Evolutionary conservation across 1,284 basidiomycete genomes (phyloP).

Genomic region (Chiua sp.): DNA sequence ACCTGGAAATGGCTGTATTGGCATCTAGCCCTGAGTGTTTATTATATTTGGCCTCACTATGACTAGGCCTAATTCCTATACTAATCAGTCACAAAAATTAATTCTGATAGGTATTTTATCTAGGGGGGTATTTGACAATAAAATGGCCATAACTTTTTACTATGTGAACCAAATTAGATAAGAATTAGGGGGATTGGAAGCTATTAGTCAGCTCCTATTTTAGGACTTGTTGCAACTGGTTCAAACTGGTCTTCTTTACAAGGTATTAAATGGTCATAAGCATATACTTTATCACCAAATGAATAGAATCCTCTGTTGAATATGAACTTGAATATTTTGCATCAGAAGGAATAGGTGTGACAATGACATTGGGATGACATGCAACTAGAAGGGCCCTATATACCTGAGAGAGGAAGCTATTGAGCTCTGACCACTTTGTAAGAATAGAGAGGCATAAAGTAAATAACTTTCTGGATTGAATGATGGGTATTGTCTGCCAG

Average conservation of each 20-base stretch:
- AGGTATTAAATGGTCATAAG: neutral
- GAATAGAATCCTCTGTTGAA: neutral
- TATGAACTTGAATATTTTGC: neutral
- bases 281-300: neutral
- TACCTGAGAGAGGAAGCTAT: neutral
- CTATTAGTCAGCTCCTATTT: too few species aligned
- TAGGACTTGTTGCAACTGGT: too few species aligned
- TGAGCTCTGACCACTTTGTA: neutral
- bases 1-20: too few species aligned
- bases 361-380: neutral
- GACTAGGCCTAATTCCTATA: too few species aligned
- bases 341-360: neutral
- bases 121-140: too few species aligned
- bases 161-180: too few species aligned
- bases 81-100: too few species aligned
- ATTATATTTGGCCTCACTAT: too few species aligned
- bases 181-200: too few species aligned
- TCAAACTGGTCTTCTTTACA: neutral
- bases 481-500: neutral
- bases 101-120: too few species aligned
- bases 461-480: neutral
- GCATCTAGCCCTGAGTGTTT: too few species aligned
- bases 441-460: neutral
- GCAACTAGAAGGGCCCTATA: neutral
- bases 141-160: too few species aligned